Evolutionary conservation across 148 eudicot genomes (phyloP), one percentile per base, ranked within the genome.

Genomic region (Pharnaceum exiguum): DNA sequence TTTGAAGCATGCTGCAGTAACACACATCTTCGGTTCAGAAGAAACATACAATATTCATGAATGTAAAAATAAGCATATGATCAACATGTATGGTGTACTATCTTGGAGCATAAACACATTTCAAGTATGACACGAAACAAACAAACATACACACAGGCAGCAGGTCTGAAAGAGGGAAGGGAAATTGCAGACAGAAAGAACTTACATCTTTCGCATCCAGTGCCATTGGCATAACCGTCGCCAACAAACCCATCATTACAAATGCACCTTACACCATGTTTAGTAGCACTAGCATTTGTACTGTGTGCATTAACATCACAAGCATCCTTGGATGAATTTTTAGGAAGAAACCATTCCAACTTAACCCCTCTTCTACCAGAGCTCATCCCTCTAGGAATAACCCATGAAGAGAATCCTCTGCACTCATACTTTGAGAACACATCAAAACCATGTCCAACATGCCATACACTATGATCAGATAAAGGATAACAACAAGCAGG

Each of bases 371-470:
- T 75, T 55, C 35, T 79, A 10, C 82, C 79, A 15, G 24, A 33
- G 32, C 10, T 65, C 64, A 31, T 46, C 2, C 83, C 82, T 24
- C 78, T 72, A 12, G 70, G 58, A 24, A 73, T 79, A 42, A 79
- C 79, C 96, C 96, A 85, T 4, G 80, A 80, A 13, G 94, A 80
- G 40, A 89, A 85, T 4, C 96, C 96, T 68, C 83, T 78, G 65
- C 96, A 89, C 25, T 86, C 94, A 50, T 71, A 85, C 72, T 79
- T 71, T 0, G 69, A 57, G 26, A 89, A 89, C 22, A 73, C 73
- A 19, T 74, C 51, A 26, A 89, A 79, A 10, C 59, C 71, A 60
- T 67, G 75, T 13, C 83, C 85, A 1, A 60, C 37, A n/a, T 60
- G 64, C 89, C 94, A 81, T 31, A 74, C 68, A 57, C 78, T 81